Base-by-base conservation (phyloP, 2,329 filamentous ascomycete genomes). In the Cadophora sp. region DNA sequence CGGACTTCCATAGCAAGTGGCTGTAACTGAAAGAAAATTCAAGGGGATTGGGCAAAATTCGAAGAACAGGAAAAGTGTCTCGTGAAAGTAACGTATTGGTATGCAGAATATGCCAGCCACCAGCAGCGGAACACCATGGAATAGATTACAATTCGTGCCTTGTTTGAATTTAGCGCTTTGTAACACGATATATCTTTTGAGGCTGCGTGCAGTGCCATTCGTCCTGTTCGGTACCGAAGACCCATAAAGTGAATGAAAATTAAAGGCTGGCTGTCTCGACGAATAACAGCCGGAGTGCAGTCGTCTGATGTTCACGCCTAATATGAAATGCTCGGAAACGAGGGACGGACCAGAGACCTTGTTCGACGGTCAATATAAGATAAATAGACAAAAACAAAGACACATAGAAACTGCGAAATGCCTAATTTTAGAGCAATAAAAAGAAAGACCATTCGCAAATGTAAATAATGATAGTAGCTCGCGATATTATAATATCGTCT, bases 251-350 rank as follows among this genome's bases (percentile, higher is more conserved):
- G 40, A 48, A 62, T 46, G 24, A 22, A 48, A 2, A 48, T 62
- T 29, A 48, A 62, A 31, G 40, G 40, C 59, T 62, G 24, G 40
- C 50, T 29, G 24, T 62, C 31, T 62, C 40, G 31, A 62, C 19
- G 24, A 40, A 31, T 29, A 62, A 50, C 40, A 62, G 59, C 59
- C 43, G 59, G 26, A 62, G 40, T 46, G 6, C 37, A 50, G 26
- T 62, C 59, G 43, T 48, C 26, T 62, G 40, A 62, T 31, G 43
- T 46, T 37, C 59, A 62, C 56, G 56, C 56, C 56, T 46, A 48
- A 48, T 48, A 48, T 62, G 16, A 40, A 61, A n/a, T 5, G 5
- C 9, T 40, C 34, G 31, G 34, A 40, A 40, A 48, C 19, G 27
- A 22, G 43, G n/a, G 24, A 55, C 27, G 43, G 14, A 29, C 16